Evolutionary conservation across 177 flowering plant genomes (phyloP).

Genomic region (Vitis hybrid): DNA sequence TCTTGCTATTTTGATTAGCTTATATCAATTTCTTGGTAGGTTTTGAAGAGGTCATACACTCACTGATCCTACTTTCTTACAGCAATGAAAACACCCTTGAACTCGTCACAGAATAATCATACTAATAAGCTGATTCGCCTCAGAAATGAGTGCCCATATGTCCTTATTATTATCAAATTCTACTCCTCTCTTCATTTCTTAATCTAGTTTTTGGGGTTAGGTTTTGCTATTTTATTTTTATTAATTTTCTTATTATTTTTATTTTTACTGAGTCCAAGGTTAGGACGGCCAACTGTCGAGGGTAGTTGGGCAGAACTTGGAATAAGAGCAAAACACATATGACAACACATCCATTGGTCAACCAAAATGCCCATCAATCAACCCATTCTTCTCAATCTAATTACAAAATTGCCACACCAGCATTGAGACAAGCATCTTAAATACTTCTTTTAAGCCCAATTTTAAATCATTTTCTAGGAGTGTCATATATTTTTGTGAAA

Average conservation of each 20-base stretch:
- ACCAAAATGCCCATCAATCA: not conserved
- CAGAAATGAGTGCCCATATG: not conserved
- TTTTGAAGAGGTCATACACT: constrained; percentile 12
- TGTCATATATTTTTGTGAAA: too few relatives aligned
- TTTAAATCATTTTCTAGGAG: too few relatives aligned
- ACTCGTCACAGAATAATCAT: constrained; percentile 10
- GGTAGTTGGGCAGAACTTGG: constrained; percentile 16
- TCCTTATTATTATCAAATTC: not conserved
- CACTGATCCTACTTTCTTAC: constrained; percentile 1
- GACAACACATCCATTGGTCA: not conserved
- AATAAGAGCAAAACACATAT: not conserved
- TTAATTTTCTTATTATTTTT: not conserved
- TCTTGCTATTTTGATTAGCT: not conserved
- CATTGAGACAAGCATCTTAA: too few relatives aligned
- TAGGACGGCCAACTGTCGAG: constrained; percentile 24
- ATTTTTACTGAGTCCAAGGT: constrained; percentile 5
- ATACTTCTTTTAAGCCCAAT: too few relatives aligned
- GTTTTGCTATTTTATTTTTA: not conserved
- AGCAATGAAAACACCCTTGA: constrained; percentile 18
- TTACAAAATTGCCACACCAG: not conserved
- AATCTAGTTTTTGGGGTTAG: constrained; percentile 4
- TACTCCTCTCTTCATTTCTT: not conserved
- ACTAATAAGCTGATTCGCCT: not conserved
- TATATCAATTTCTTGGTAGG: constrained; percentile 19
- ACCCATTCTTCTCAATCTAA: not conserved